phyloP scores from a whole-genome alignment of 345 rosid species.

The Eucalyptus lansdowneana region DNA sequence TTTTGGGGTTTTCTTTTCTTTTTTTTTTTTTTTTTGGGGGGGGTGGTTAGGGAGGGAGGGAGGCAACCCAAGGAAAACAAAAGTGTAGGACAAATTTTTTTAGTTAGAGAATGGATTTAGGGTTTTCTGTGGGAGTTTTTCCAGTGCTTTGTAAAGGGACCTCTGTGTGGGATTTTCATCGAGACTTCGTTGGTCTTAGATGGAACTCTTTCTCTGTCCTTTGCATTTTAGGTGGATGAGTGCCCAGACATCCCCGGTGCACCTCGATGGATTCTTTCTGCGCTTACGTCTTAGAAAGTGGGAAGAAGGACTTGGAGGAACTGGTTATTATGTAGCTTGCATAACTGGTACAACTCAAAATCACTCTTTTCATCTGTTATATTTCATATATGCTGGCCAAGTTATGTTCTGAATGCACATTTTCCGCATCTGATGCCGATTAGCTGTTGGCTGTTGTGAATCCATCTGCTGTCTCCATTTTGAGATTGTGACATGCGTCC shows the following conservation, averaged over 20 bases:
- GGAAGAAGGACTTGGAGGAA: conserved; percentile 62
- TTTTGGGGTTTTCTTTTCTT: not conserved
- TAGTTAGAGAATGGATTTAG: not conserved
- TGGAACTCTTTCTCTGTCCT: not conserved
- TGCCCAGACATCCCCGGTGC: conserved; percentile 22
- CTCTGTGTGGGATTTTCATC: not conserved
- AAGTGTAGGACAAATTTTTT: not conserved
- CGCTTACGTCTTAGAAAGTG: conserved; percentile 78
- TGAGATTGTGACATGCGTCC: not conserved
- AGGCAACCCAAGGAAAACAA: not conserved
- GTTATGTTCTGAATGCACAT: not conserved
- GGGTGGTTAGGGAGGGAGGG: not conserved
- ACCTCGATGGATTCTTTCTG: conserved; percentile 66
- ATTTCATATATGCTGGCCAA: not conserved
- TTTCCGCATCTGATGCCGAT: not conserved
- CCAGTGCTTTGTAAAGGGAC: not conserved
- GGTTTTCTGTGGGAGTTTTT: not conserved
- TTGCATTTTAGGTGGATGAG: conserved; percentile 45
- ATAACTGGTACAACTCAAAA: conserved; percentile 39
- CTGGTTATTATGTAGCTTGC: conserved; percentile 66
- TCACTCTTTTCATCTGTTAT: not conserved
- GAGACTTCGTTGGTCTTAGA: not conserved
- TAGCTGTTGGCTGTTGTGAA: not conserved
- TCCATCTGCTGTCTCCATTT: not conserved
- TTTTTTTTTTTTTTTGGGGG: too few species aligned